Conservation (phyloP, 1,284 basidiomycete genomes). For the Entoloma clypeatum region DNA sequence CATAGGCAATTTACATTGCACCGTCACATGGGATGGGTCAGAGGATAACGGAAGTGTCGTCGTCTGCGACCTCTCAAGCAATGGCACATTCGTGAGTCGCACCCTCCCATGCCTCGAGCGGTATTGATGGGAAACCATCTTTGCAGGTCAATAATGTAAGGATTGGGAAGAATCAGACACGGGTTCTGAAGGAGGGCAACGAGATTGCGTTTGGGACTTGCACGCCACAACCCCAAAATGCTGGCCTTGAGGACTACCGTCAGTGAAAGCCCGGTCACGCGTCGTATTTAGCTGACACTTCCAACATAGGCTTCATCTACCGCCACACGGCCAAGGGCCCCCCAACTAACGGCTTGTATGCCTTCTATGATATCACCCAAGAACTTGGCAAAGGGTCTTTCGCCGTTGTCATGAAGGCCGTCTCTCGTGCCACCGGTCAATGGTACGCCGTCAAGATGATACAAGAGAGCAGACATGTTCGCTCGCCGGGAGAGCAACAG, state of each 20-base stretch:
- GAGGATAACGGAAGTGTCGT: slow-evolving; percentile 51
- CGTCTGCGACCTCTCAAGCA: slow-evolving; percentile 73
- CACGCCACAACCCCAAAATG: slow-evolving; percentile 39
- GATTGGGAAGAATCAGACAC: slow-evolving; percentile 54
- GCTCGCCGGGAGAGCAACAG: slow-evolving; percentile 25
- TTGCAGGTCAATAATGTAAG: slow-evolving; percentile 67
- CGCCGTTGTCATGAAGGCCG: slow-evolving; percentile 72
- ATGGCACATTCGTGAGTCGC: slow-evolving; percentile 78
- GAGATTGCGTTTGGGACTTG: slow-evolving; percentile 77
- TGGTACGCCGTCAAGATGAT: slow-evolving; percentile 81
- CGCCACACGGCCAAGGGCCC: slow-evolving; percentile 49
- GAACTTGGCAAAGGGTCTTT: slow-evolving; percentile 81
- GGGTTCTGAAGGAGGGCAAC: slow-evolving; percentile 72
- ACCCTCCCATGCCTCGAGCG: slow-evolving; percentile 5
- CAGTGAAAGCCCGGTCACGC: slow-evolving; percentile 21
- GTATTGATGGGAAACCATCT: slow-evolving; percentile 10
- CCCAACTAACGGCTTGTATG: slow-evolving; percentile 50
- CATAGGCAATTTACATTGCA: slow-evolving; percentile 64
- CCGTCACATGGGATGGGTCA: slow-evolving; percentile 64
- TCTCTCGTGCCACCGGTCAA: slow-evolving; percentile 54
- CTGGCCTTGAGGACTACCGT: slow-evolving; percentile 59
- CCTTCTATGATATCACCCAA: slow-evolving; percentile 57
- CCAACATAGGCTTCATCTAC: slow-evolving; percentile 39
- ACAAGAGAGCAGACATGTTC: slow-evolving; percentile 40
- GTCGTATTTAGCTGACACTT: slow-evolving; percentile 15